Base-by-base conservation (phyloP, 164 flowering plant species). In the Berberis thunbergii region DNA sequence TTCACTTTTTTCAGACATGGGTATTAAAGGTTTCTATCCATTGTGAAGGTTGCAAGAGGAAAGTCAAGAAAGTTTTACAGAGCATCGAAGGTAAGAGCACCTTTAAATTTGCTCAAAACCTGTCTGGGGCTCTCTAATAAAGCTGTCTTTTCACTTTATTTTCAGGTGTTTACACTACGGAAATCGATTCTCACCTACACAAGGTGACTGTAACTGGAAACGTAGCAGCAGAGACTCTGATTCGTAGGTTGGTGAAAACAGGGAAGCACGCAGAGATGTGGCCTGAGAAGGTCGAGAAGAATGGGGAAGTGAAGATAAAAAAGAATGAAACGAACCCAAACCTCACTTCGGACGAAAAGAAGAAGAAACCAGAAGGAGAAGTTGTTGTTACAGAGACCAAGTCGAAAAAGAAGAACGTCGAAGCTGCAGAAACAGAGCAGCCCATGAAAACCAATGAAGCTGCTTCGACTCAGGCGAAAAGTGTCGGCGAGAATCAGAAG, bases 221-320 rank as follows among this genome's bases (percentile, higher is more conserved):
- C 70, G 77, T 86, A 2, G 74, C 72, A 49, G 74, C 77, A 41
- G 80, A 84, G 41, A 79, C 80, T 7, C 75, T 86, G 8, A 73
- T 84, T 52, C 80, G 69, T 74, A 86, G 74, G 59, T 78, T 86
- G 43, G 38, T 48, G n/a, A 83, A 75, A 69, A 49, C 76, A 7
- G 87, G 87, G 7, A 84, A 80, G 50, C 78, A 73, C 52, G 89
- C 86, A 2, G 89, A 83, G 74, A 64, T 81, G 1, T 81, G 82
- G 83, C 83, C 80, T 1, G 80, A 78, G 41, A 72, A 69, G 2
- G 67, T 71, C 41, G 76, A 66, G 38, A 69, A 72, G 54, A 69
- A 64, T 4, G 11, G 58, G 7, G 70, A 75, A 61, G 59, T 54
- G 45, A 72, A 72, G 69, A 73, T 67, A 60, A 69, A 63, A 43